These are phyloP conservation scores for Mucor indicus DNA, from an alignment of 371 early-diverging fungal genomes.

Conservation along the genomic window DNA sequence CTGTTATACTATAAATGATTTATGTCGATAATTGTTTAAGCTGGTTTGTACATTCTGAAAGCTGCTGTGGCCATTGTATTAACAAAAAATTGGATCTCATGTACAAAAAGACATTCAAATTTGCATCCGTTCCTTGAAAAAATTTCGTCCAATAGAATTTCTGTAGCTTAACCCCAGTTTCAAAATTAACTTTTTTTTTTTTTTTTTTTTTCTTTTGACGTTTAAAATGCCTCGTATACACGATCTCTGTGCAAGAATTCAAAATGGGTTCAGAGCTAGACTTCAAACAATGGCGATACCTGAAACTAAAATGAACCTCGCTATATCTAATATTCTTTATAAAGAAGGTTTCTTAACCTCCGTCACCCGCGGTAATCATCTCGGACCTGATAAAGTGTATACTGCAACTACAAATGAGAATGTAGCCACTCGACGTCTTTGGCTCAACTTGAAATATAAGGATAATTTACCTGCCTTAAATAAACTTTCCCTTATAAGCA, in stretches of 20 bases:
- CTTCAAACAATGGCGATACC: constrained; percentile 86
- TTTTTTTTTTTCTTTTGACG: too few species aligned
- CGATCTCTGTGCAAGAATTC: constrained; percentile 90
- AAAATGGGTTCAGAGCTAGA: constrained; percentile 85
- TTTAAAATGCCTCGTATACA: constrained; percentile 74
- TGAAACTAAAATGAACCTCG: constrained; percentile 85
- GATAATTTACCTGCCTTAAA: constrained; percentile 79
- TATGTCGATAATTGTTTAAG: too few species aligned
- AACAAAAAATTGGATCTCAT: too few species aligned
- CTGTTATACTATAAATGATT: too few species aligned
- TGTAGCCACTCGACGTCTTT: constrained; percentile 83
- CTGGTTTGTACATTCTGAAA: too few species aligned
- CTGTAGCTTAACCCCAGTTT: too few species aligned
- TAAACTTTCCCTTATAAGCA: constrained; percentile 72
- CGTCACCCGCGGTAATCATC: constrained; percentile 76
- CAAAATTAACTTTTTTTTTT: too few species aligned
- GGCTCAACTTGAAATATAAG: constrained; percentile 93
- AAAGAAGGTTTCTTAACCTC: constrained; percentile 88
- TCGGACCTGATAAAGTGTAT: constrained; percentile 65
- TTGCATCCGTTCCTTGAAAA: too few species aligned
- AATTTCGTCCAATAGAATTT: too few species aligned
- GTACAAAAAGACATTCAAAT: too few species aligned
- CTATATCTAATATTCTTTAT: constrained; percentile 84
- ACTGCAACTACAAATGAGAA: constrained; percentile 82
- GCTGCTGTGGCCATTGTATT: too few species aligned